Conservation (phyloP, 1,284 basidiomycete genomes). For the Coniophora puteana region DNA sequence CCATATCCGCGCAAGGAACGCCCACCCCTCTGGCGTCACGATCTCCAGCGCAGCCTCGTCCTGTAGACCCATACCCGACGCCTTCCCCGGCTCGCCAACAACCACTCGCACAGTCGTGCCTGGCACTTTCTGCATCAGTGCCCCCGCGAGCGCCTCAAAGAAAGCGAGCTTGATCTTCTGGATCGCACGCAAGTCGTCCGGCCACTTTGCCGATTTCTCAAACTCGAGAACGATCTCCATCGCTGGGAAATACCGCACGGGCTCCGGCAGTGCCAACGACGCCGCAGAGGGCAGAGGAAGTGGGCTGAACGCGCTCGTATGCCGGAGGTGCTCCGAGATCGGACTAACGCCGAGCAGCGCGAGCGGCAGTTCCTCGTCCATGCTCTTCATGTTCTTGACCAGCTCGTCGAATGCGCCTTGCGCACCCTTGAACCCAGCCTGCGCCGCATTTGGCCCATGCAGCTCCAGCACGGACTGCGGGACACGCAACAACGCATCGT, state of each 20-base stretch:
- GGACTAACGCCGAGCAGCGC: constrained; percentile 77
- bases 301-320: constrained; percentile 77
- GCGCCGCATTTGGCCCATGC: constrained; percentile 43
- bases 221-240: constrained; percentile 83
- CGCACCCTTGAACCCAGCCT: constrained; percentile 75
- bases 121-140: constrained; percentile 50
- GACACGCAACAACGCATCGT: constrained; percentile 66
- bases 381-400: constrained; percentile 71
- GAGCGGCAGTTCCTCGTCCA: constrained; percentile 82
- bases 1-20: constrained; percentile 82
- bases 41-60: constrained; percentile 80
- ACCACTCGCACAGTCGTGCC: constrained; percentile 59
- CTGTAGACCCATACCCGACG: constrained; percentile 49
- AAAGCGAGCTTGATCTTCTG: constrained; percentile 96
- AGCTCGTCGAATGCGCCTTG: constrained; percentile 80
- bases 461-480: constrained; percentile 53
- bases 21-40: constrained; percentile 80
- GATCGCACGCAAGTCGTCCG: constrained; percentile 89
- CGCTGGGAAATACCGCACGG: constrained; percentile 63
- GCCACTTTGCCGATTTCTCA: constrained; percentile 91
- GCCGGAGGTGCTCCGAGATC: constrained; percentile 72
- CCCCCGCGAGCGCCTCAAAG: constrained; percentile 71
- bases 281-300: constrained; percentile 49
- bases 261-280: constrained; percentile 46
- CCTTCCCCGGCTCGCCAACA: constrained; percentile 44